These are phyloP conservation scores for Candida palmyrensis DNA, from an alignment of 805 yeast species.

Conservation along the genomic window DNA sequence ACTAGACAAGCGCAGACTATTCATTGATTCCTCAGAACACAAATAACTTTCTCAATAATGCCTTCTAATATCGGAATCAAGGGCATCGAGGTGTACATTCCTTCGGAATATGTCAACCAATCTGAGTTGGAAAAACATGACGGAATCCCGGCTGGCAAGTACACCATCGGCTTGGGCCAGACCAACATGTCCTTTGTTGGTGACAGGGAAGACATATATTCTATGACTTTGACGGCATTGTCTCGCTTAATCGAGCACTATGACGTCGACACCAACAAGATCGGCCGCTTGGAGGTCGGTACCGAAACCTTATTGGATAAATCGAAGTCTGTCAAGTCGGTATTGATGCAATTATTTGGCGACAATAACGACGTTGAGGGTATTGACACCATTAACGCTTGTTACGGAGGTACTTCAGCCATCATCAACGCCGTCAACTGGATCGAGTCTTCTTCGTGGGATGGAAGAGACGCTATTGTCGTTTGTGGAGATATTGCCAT, in stretches of 20 bases:
- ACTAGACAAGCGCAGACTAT: not conserved
- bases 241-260: constrained; percentile 73
- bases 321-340: constrained; percentile 94
- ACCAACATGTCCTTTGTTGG: constrained; percentile 96
- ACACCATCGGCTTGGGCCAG: constrained; percentile 98
- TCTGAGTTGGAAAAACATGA: constrained; percentile 79
- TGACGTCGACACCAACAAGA: constrained; percentile 69
- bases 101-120: constrained; percentile 70
- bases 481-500: constrained; percentile 98
- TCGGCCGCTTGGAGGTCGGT: constrained; percentile 97
- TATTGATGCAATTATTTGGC: constrained; percentile 88
- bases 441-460: constrained; percentile 96
- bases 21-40: not conserved
- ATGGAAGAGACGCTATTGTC: constrained; percentile 95
- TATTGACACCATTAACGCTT: constrained; percentile 91
- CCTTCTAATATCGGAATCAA: constrained; percentile 86
- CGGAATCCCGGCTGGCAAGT: constrained; percentile 88
- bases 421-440: constrained; percentile 91
- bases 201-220: constrained; percentile 96
- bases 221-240: constrained; percentile 86
- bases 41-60: constrained; percentile 10
- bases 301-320: constrained; percentile 96
- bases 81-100: constrained; percentile 90
- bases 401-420: constrained; percentile 98
- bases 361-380: constrained; percentile 93